Conservation (phyloP, 2,329 filamentous ascomycete species). For the Fusarium xylarioides region DNA sequence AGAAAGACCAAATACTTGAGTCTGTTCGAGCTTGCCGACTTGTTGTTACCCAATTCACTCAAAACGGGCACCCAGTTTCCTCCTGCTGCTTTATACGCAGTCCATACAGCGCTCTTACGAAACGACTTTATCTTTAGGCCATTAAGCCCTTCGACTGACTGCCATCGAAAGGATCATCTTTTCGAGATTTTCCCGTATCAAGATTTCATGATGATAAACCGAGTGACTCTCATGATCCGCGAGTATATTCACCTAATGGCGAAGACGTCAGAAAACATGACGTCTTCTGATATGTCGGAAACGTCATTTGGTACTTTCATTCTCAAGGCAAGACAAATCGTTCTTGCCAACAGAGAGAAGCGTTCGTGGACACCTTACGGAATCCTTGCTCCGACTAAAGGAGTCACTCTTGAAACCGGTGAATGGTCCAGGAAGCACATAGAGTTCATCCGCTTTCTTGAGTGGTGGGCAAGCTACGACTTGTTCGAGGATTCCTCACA, state of each 20-base stretch:
- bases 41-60: constrained; percentile 51
- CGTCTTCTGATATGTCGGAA: constrained; percentile 24
- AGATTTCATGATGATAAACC: constrained; percentile 44
- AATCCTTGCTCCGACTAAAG: constrained; percentile 48
- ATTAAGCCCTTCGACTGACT: constrained; percentile 58
- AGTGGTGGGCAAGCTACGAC: constrained; percentile 70
- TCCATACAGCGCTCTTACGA: constrained; percentile 70
- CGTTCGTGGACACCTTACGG: constrained; percentile 62
- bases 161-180: constrained; percentile 60
- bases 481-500: constrained; percentile 62
- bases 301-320: constrained; percentile 56
- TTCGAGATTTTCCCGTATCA: constrained; percentile 64
- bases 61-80: constrained; percentile 53
- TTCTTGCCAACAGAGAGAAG: constrained; percentile 60
- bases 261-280: constrained; percentile 24
- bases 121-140: constrained; percentile 69
- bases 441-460: constrained; percentile 72
- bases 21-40: constrained; percentile 60
- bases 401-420: constrained; percentile 22
- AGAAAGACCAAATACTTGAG: constrained; percentile 56
- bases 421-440: constrained; percentile 47
- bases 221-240: constrained; percentile 47
- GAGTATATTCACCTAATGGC: constrained; percentile 41
- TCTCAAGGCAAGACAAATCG: constrained; percentile 57
- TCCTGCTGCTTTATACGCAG: constrained; percentile 69